Evolutionary conservation across 768 basidiomycete species (phyloP).

Genomic region (Pisolithus albus): DNA sequence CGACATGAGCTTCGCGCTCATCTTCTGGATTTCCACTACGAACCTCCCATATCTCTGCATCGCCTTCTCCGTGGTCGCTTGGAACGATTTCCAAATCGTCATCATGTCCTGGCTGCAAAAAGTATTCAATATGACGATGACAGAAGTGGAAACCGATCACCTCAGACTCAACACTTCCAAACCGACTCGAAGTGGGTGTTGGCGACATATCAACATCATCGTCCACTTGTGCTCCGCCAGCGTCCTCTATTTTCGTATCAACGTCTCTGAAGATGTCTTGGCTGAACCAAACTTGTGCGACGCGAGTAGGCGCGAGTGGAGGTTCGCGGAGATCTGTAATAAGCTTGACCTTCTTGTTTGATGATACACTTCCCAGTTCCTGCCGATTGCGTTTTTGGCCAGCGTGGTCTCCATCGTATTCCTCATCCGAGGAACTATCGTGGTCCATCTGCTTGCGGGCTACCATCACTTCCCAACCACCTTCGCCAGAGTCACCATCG

Average conservation of each 20-base stretch:
- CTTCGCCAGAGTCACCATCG: constrained; percentile 33
- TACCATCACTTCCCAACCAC: constrained; percentile 65
- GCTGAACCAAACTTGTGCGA: constrained; percentile 90
- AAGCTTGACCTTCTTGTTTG: constrained; percentile 47
- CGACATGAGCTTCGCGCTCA: constrained; percentile 54
- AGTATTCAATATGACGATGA: constrained; percentile 7
- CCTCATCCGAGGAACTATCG: constrained; percentile 47
- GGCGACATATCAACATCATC: constrained; percentile 14
- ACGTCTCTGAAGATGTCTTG: constrained; percentile 76
- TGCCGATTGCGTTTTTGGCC: constrained; percentile 39
- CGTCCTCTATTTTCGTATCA: constrained; percentile 31
- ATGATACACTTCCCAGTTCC: constrained; percentile 14
- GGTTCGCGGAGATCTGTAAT: constrained; percentile 39
- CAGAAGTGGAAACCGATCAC: constrained; percentile 12
- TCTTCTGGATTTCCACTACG: constrained; percentile 71
- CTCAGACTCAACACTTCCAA: constrained; percentile 22
- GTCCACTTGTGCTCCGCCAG: constrained; percentile 16
- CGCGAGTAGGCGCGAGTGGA: constrained; percentile 36
- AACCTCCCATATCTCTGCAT: constrained; percentile 73
- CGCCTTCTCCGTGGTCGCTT: constrained; percentile 48
- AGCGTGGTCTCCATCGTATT: constrained; percentile 32
- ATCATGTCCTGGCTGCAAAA: constrained; percentile 13
- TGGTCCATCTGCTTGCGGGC: constrained; percentile 43
- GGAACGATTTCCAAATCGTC: constrained; percentile 72
- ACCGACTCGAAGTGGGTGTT: constrained; percentile 28